These are phyloP conservation scores for Trypanosomatidae sp. DNA, from an alignment of 208 protist species.

Conservation along the genomic window DNA sequence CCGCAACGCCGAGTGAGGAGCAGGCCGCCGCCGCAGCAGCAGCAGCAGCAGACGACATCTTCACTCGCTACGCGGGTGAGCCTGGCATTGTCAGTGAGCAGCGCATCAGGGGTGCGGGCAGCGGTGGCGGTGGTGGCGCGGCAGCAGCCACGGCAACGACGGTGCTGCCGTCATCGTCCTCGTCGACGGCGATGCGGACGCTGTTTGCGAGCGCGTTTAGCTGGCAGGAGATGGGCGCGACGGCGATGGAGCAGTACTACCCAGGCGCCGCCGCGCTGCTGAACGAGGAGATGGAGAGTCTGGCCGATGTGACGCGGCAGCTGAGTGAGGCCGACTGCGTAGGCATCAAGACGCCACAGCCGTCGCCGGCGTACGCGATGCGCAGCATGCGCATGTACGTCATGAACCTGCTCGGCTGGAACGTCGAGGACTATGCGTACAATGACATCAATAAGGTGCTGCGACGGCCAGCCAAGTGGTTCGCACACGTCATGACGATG, in stretches of 20 bases:
- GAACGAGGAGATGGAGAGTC: constrained; percentile 58
- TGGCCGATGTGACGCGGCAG: constrained; percentile 30
- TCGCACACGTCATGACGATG: constrained; percentile 68
- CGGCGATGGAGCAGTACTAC: constrained; percentile 81
- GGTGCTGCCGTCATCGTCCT: neutral
- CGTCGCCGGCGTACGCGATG: constrained; percentile 52
- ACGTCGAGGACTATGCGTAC: constrained; percentile 72
- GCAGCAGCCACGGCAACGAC: too few relatives aligned
- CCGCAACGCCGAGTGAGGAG: neutral
- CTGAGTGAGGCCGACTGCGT: constrained; percentile 50
- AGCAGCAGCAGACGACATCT: constrained; percentile 11
- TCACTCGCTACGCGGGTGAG: constrained; percentile 36
- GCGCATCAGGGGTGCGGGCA: constrained; percentile 35
- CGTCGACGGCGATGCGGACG: constrained; percentile 5
- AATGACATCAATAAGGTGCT: constrained; percentile 80
- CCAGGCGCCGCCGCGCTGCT: constrained; percentile 51
- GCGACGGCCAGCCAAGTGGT: constrained; percentile 50
- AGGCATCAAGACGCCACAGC: constrained; percentile 27
- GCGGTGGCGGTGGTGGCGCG: too few relatives aligned
- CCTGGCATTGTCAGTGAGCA: constrained; percentile 54
- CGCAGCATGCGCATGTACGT: constrained; percentile 64
- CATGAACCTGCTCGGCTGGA: constrained; percentile 73
- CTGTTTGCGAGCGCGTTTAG: constrained; percentile 52
- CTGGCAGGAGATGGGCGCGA: constrained; percentile 57
- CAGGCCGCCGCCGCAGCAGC: neutral